Evolutionary conservation across 73 alveolate species (phyloP), one percentile per base, ranked within the genome.

Genomic region (Stentor coeruleus): DNA sequence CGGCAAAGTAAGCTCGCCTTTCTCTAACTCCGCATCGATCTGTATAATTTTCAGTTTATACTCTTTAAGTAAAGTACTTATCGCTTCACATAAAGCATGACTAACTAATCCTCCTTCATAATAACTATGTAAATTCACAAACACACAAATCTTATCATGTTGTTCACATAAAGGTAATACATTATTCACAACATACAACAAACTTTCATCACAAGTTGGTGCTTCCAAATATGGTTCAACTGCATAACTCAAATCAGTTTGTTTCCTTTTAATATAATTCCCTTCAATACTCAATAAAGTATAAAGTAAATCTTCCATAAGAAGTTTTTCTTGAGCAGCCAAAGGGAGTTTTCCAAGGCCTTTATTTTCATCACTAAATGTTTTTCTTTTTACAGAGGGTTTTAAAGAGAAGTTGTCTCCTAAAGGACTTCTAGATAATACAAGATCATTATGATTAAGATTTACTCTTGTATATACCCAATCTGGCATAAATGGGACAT

Each of bases 151-250:
- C 49, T 92, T 81, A 76, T 93, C 92, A 86, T 95, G 96, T 77
- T 95, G 88, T 79, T 77, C 92, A 49, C 97, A 91, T 74, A 93
- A 73, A 30, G 99, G 98, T 41, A 95, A 86, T 14, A 95, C 89
- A 88, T 92, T 88, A 59, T 89, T 92, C 59, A 91, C 89, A 66
- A 95, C 73, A 82, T 89, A 90, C 81, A 90, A 84, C 49, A 95
- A 80, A 37, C 97, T 92, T 59, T 93, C 91, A 82, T 95, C 99
- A 82, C 98, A 93, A 0, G 99, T 92, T 1, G 99, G 95, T 85
- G 92, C 87, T 76, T 95, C 94, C 55, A 92, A 77, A 83, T 95
- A 88, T 3, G 99, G 99, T 79, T 95, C 99, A 59, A 95, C 97
- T 91, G 84, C 92, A 73, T 86, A 86, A 35, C 91, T 85, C 74